These are phyloP conservation scores for Echites panduratus DNA, from an alignment of 257 asterid species.

Conservation along the genomic window DNA sequence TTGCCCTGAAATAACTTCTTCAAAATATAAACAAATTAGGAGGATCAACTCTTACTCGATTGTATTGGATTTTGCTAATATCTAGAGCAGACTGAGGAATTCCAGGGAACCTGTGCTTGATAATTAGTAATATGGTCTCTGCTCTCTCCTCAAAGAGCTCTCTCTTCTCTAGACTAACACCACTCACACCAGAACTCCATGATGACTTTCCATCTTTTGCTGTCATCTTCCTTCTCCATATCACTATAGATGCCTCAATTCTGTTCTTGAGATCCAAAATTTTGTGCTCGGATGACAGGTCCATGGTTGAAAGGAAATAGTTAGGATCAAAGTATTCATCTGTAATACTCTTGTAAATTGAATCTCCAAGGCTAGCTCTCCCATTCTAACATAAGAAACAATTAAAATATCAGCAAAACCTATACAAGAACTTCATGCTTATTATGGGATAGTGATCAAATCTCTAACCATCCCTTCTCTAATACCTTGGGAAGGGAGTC, in stretches of 20 bases:
- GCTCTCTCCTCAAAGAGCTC: constrained; percentile 85
- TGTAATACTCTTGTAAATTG: constrained; percentile 69
- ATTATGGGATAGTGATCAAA: not conserved
- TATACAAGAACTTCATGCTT: not conserved
- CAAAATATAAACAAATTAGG: not conserved
- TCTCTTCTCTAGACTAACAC: constrained; percentile 73
- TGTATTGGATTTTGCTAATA: constrained; percentile 77
- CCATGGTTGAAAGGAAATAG: constrained; percentile 47
- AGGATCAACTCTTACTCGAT: constrained; percentile 36
- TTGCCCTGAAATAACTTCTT: not conserved
- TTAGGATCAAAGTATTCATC: constrained; percentile 77
- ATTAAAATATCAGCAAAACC: not conserved
- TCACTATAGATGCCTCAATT: constrained; percentile 81
- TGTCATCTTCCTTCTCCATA: constrained; percentile 79
- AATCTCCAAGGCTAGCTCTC: constrained; percentile 80
- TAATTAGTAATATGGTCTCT: constrained; percentile 50
- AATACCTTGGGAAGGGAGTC: constrained; percentile 87
- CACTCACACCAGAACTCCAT: constrained; percentile 72
- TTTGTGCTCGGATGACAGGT: constrained; percentile 74
- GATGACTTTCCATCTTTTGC: constrained; percentile 71
- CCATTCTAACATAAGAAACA: constrained; percentile 48
- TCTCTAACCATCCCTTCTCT: not conserved
- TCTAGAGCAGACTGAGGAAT: constrained; percentile 76
- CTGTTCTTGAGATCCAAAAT: constrained; percentile 77
- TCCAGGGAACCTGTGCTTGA: constrained; percentile 81